Conservation (phyloP, 1,284 basidiomycete genomes). For the Volvariella volvacea region DNA sequence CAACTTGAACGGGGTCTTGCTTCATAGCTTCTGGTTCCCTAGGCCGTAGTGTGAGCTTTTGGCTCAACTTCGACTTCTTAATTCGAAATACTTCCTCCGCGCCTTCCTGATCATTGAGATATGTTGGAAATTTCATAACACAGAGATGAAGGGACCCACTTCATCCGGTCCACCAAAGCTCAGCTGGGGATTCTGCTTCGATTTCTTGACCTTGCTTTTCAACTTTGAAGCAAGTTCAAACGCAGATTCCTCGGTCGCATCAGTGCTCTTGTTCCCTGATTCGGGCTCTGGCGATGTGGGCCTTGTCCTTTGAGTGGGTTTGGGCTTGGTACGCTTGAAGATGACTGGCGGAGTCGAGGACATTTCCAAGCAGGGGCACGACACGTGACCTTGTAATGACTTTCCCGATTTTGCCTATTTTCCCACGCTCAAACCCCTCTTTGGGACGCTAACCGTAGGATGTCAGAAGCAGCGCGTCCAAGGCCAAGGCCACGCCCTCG, state of each 20-base stretch:
- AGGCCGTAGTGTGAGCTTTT: conserved; percentile 47
- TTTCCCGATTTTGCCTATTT: conserved; percentile 20
- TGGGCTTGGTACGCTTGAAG: conserved; percentile 53
- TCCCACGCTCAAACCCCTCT: conserved; percentile 40
- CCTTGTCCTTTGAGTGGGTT: conserved; percentile 43
- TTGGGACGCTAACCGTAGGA: conserved; percentile 17
- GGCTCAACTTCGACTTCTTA: conserved; percentile 71
- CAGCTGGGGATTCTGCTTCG: conserved; percentile 58
- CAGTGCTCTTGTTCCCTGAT: conserved; percentile 16
- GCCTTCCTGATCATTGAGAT: conserved; percentile 35
- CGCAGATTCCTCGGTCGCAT: conserved; percentile 38
- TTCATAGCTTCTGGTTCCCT: no score
- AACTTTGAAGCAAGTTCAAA: conserved; percentile 55
- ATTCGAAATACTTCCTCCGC: conserved; percentile 63
- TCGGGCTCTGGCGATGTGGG: conserved; percentile 31
- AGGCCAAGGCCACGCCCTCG: conserved; percentile 45
- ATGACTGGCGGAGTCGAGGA: conserved; percentile 26
- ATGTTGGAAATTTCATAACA: no score
- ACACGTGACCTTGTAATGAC: conserved; percentile 27
- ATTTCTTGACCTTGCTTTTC: conserved; percentile 60
- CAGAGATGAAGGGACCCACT: conserved; percentile 5
- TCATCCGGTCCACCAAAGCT: conserved; percentile 83
- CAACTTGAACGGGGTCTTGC: no score
- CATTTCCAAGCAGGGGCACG: conserved; percentile 18
- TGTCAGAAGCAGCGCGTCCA: conserved; percentile 25